Evolutionary conservation across 441 rosid species (phyloP).

Genomic region (Brassica hybrid): DNA sequence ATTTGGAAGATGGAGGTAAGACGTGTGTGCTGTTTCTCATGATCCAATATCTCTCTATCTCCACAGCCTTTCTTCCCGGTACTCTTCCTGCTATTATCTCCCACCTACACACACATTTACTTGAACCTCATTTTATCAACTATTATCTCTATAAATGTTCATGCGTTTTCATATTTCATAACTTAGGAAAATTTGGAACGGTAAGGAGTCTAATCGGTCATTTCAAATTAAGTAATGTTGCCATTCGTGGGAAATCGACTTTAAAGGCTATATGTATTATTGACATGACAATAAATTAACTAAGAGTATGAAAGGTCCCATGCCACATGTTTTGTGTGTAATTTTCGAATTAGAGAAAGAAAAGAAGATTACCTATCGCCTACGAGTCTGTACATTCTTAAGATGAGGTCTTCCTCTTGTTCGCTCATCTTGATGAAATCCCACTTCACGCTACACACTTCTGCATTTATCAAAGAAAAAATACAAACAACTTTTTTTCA

Average conservation of each 20-base stretch:
- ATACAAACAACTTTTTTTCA: not conserved
- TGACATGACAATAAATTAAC: no score
- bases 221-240: no score
- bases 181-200: no score
- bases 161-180: no score
- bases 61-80: slow-evolving; percentile 13
- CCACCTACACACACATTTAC: not conserved
- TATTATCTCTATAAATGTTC: no score
- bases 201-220: no score
- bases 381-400: slow-evolving; percentile 15
- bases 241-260: no score
- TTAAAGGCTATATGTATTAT: no score
- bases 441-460: slow-evolving; percentile 14
- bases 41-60: slow-evolving; percentile 11
- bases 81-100: slow-evolving; percentile 20
- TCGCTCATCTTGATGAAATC: not conserved
- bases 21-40: not conserved
- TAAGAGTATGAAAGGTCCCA: no score
- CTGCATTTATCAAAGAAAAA: slow-evolving; percentile 1
- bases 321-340: no score
- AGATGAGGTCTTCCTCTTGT: slow-evolving; percentile 17
- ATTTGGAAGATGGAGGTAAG: not conserved
- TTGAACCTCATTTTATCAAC: no score
- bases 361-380: slow-evolving; percentile 7
- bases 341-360: not conserved